Base-by-base conservation (phyloP, 2,329 filamentous ascomycete genomes). In the Tolypocladium album region DNA sequence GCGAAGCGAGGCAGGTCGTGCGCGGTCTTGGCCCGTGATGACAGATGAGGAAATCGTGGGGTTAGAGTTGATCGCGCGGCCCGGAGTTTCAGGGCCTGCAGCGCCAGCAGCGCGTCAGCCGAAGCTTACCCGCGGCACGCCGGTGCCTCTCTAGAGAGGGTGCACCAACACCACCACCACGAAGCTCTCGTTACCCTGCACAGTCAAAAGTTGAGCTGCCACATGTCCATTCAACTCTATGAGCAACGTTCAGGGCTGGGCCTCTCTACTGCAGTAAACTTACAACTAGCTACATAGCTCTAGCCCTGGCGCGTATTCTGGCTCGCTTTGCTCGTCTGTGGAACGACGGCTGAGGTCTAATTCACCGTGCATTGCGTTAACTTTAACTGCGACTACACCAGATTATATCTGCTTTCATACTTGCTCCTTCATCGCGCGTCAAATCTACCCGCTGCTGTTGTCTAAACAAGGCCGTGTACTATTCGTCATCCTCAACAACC, bases 401-500 rank as follows among this genome's bases (percentile, higher is more conserved):
- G 3, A 2, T 64, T 40, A 17, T 9, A 58, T 1, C 34, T 11
- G 11, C 27, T 31, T 27, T 6, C 4, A 56, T 42, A 8, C 12
- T 36, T 36, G 20, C 24, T 24, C 8, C 11, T n/a, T 8, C 20
- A 12, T n/a, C 3, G 20, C 3, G 20, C 20, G 31, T 22, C 17
- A 36, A 22, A 8, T 34, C 4, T 42, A 9, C 8, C 3, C 12
- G 39, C 17, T 42, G 39, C 4, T 42, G 11, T 3, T 38, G 36
- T 38, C 17, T 11, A n/a, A 6, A 56, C 22, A 24, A 13, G 12
- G 22, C 22, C 40, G 24, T 60, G 13, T 65, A 66, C n/a, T 63
- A 63, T 11, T 59, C 66, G 9, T 60, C 61, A n/a, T 55, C 64
- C 9, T 59, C 64, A 11, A 57, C 58, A 17, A 55, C 64, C 27